Evolutionary conservation across 148 eudicot genomes (phyloP), one percentile per base, ranked within the genome.

Genomic region (Diospyros kaki): DNA sequence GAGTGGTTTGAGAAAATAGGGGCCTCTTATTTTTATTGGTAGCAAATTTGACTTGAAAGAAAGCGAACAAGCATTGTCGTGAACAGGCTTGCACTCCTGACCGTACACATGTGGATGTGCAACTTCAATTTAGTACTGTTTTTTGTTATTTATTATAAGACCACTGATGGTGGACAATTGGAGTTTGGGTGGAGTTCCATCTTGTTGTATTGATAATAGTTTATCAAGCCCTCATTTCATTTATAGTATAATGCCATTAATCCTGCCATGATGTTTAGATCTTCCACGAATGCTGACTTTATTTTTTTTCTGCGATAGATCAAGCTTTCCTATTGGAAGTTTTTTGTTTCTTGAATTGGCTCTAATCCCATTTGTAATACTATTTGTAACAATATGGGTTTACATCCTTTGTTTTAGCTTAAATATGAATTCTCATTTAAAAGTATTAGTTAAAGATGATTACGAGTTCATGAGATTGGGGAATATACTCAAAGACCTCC

Each of bases 181-280:
- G 76, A 73, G 14, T 64, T 39, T 15, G 45, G 68, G 41, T 73
- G 51, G 51, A 44, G 41, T 58, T 72, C 53, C 42, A 0, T 48
- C 11, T 44, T 42, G 4, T 15, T 0, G 9, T 14, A 65, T 1
- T 43, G 50, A 9, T 15, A 8, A 46, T 67, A 67, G 7, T 66
- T 67, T 9, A 61, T 42, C 1, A 42, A 14, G 68, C 71, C 55
- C 42, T 46, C 48, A 4, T 9, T 65, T 65, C 5, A 6, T 11
- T 46, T 13, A 28, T 46, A 43, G 67, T 42, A 42, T 5, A 28
- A 28, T 28, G 28, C 28, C 28, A 28, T 28, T 28, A 28, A 28
- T 28, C 28, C 28, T 28, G 28, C 28, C 28, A 28, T 28, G 28
- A 28, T 28, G 0, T 28, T 28, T 28, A 28, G 28, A 28, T 28